Evolutionary conservation across 73 alveolate species (phyloP), one percentile per base, ranked within the genome.

Genomic region (Uronychia binucleata): DNA sequence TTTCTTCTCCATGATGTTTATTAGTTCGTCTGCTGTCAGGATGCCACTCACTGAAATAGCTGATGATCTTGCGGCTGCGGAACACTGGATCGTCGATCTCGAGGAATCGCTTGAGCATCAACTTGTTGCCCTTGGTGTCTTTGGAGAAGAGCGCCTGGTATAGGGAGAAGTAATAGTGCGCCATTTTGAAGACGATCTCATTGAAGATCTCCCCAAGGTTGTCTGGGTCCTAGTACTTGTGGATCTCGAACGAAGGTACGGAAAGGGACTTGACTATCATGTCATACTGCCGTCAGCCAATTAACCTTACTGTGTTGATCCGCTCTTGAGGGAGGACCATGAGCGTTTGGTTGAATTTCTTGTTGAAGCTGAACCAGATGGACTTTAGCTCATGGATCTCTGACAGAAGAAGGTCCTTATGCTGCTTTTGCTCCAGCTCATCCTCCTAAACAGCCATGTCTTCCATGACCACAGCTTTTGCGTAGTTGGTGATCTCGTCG

Each of bases 121-220:
- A 67, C 74, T 85, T 77, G 88, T 80, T 85, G n/a, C 82, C 60
- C 34, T 84, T 89, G 29, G 34, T 83, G 75, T 89, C 92, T 57
- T 89, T 89, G 34, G 89, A 34, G 75, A 89, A 89, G 30, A 89
- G 31, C 28, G 95, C 89, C 59, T 89, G 85, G 89, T 74, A 89
- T 29, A 89, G 34, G 14, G 91, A 78, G 35, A 89, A 84, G 81
- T 89, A 89, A 79, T 89, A 89, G 34, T 89, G 90, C 34, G 87
- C 95, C 90, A 89, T 74, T 77, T 89, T 89, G 77, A 59, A 89
- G 25, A 80, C 82, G 5, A 89, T 79, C 75, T 89, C 92, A 57
- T 89, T 84, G 88, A 88, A 88, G 28, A 81, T 87, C 33, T 83
- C 91, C 11, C 58, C 58, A 29, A 77, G 33, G 30, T 74, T 58